phyloP scores from a whole-genome alignment of 202 grass and related monocot species.

The Setaria viridis region DNA sequence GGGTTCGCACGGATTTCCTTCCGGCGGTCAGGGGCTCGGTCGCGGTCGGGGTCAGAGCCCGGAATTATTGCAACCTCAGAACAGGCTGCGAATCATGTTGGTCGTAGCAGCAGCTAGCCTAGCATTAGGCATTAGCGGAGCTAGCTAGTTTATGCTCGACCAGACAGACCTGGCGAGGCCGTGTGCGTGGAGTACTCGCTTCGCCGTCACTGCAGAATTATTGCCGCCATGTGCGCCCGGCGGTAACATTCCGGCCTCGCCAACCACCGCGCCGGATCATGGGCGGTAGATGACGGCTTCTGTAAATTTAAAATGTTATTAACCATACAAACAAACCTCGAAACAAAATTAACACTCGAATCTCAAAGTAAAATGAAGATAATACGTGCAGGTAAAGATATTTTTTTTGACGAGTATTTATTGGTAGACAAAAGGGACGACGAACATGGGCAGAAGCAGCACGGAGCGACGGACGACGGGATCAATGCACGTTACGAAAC shows the following conservation, averaged over 20 bases:
- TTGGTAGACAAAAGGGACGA: neutral
- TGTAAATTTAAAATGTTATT: no score
- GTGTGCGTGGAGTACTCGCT: constrained; percentile 30
- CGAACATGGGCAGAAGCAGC: neutral
- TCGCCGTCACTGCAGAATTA: constrained; percentile 53
- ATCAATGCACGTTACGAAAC: neutral
- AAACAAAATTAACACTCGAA: neutral
- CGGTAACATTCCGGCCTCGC: constrained; percentile 20
- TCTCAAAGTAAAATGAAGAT: neutral
- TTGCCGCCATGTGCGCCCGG: constrained; percentile 47
- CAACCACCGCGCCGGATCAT: neutral
- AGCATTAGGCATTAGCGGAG: no score
- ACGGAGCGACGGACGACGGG: constrained; percentile 1
- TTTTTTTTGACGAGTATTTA: neutral
- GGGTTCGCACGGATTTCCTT: constrained; percentile 26
- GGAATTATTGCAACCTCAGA: neutral
- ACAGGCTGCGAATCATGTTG: neutral
- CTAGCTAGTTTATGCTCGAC: neutral
- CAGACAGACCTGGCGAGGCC: neutral
- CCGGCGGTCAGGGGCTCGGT: neutral
- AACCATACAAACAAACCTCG: no score
- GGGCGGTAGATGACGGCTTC: neutral
- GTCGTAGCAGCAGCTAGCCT: neutral
- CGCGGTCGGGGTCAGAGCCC: neutral
- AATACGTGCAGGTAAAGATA: neutral